Base-by-base conservation (phyloP, 345 rosid species). In the Bruguiera gymnorhiza region DNA sequence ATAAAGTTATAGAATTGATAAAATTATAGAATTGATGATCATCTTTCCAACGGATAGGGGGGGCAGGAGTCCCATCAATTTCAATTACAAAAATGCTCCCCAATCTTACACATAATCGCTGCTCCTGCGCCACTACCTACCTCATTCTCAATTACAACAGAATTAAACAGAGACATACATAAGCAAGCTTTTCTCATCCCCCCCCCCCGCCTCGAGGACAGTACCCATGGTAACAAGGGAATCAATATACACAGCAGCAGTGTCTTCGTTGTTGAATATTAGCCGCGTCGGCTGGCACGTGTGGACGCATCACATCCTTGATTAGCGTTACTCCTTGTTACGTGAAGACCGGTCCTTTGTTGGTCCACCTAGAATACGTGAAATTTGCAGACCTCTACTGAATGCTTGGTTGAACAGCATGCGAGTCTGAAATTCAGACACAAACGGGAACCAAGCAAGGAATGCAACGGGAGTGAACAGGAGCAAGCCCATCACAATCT, bases 321-420 rank as follows among this genome's bases (percentile, higher is more conserved):
- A 9, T 24, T 0, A 18, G 63, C 36, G 24, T 60, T 74, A 90
- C 77, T 90, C 96, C 85, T 88, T 89, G 88, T 78, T 86, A 19
- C 92, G 83, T 20, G 98, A 82, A 24, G 97, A 58, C 0, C 93
- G 92, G 60, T 92, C 96, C 76, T 90, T 96, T 70, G 87, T 80
- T 10, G 89, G 98, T 8, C 99, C 97, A 7, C 98, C 99, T 7
- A 96, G 96, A 83, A 96, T 88, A 70, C 99, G 98, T 8, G 98
- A 96, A 79, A 96, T 96, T 81, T 96, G 98, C 72, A 96, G 85
- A 76, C 98, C 98, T 89, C 99, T 86, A 74, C 99, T 96, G 81
- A 96, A 96, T 18, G 98, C 99, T 78, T 96, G 99, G 90, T 96
- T 96, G 84, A 96, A 96, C 30, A 96, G 86, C 99, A 96, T 96